These are phyloP conservation scores for Pseudogymnoascus sp. DNA, from an alignment of 2,329 filamentous ascomycete species.

Conservation along the genomic window DNA sequence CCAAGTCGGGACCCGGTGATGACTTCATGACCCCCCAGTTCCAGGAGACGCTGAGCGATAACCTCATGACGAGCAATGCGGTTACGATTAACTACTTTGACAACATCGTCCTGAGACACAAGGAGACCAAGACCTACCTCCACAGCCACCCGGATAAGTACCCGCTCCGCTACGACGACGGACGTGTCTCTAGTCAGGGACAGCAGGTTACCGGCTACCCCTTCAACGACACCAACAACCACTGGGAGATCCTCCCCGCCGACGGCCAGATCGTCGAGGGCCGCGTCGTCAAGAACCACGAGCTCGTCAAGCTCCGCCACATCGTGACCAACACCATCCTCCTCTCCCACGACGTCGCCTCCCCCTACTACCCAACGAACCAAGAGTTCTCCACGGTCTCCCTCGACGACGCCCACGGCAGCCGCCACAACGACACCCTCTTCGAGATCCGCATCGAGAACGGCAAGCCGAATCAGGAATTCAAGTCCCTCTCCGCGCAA, in stretches of 20 bases:
- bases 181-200: slow-evolving; percentile 91
- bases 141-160: slow-evolving; percentile 89
- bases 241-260: slow-evolving; percentile 84
- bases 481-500: slow-evolving; percentile 83
- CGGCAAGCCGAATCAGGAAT: slow-evolving; percentile 71
- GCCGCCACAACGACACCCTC: slow-evolving; percentile 77
- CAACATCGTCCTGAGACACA: slow-evolving; percentile 79
- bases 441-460: slow-evolving; percentile 90
- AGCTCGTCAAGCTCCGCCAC: slow-evolving; percentile 80
- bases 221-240: slow-evolving; percentile 97
- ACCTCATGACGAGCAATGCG: slow-evolving; percentile 81
- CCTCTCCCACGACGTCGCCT: slow-evolving; percentile 92
- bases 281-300: slow-evolving; percentile 69
- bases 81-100: slow-evolving; percentile 87
- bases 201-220: slow-evolving; percentile 98
- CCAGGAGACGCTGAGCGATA: slow-evolving; percentile 94
- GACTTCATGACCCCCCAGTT: slow-evolving; percentile 99
- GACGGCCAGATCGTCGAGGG: slow-evolving; percentile 50
- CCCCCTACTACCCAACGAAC: slow-evolving; percentile 92
- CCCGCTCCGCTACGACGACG: slow-evolving; percentile 92
- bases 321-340: slow-evolving; percentile 78
- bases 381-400: slow-evolving; percentile 91
- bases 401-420: slow-evolving; percentile 61
- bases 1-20: slow-evolving; percentile 83
- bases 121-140: slow-evolving; percentile 93